Evolutionary conservation across 768 basidiomycete genomes (phyloP).

Genomic region (Auricularia auricula-judae): DNA sequence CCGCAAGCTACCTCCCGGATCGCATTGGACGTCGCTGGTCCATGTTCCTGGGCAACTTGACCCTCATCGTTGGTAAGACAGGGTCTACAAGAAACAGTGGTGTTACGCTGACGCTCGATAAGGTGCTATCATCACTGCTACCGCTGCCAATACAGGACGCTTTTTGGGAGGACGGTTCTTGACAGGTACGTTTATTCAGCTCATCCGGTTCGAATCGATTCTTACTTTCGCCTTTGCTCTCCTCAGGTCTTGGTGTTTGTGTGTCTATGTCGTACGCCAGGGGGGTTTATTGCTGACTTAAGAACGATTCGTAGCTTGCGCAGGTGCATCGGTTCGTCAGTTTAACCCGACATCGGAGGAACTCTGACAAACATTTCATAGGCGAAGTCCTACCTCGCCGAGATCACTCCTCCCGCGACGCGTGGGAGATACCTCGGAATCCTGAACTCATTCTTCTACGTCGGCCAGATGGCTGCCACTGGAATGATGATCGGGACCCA

Average conservation of each 20-base stretch:
- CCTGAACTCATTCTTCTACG: conserved; percentile 37
- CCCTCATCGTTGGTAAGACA: conserved; percentile 28
- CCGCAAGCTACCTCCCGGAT: neutral
- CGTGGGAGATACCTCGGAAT: conserved; percentile 40
- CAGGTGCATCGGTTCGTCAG: conserved; percentile 15
- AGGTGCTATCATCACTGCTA: conserved; percentile 34
- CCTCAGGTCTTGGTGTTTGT: neutral
- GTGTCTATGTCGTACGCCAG: neutral
- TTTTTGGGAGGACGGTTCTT: conserved; percentile 40
- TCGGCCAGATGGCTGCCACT: conserved; percentile 43
- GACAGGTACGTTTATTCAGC: conserved; percentile 25
- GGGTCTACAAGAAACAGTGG: no score
- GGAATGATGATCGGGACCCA: conserved; percentile 47
- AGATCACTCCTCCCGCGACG: conserved; percentile 36
- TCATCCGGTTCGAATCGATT: no score
- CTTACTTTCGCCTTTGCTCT: neutral
- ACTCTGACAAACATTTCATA: no score
- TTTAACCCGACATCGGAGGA: no score
- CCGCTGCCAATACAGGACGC: conserved; percentile 28
- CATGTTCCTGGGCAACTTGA: conserved; percentile 37
- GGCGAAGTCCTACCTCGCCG: conserved; percentile 41
- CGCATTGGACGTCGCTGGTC: conserved; percentile 27
- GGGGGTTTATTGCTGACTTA: neutral
- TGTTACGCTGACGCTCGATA: no score
- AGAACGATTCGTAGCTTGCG: conserved; percentile 7